Evolutionary conservation across 306 rosid genomes (phyloP).

Genomic region (Sesbania bispinosa): DNA sequence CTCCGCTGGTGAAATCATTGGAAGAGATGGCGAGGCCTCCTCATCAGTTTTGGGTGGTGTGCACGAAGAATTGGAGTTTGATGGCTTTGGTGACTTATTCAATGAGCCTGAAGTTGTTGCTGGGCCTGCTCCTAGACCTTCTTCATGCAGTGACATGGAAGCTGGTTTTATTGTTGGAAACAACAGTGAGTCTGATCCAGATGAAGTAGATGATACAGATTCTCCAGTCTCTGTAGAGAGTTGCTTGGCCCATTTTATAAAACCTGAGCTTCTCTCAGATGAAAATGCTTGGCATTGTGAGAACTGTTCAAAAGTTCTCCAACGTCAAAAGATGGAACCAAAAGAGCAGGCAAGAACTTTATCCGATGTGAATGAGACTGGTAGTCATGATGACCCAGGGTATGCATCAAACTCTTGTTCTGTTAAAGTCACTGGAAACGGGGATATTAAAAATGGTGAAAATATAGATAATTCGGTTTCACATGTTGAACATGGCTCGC

Average conservation of each 20-base stretch:
- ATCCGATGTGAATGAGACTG: slow-evolving; percentile 41
- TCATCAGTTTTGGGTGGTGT: slow-evolving; percentile 49
- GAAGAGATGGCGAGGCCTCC: slow-evolving; percentile 56
- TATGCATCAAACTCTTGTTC: slow-evolving; percentile 32
- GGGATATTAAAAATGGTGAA: slow-evolving; percentile 25
- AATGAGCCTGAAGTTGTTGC: slow-evolving; percentile 70
- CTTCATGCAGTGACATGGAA: slow-evolving; percentile 39
- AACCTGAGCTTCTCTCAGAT: slow-evolving; percentile 83
- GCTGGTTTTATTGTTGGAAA: slow-evolving; percentile 48
- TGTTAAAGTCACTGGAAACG: slow-evolving; percentile 37
- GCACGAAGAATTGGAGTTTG: slow-evolving; percentile 64
- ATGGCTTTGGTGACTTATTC: slow-evolving; percentile 80
- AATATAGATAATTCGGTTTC: slow-evolving; percentile 34
- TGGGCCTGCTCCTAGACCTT: slow-evolving; percentile 74
- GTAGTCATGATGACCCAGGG: slow-evolving; percentile 31
- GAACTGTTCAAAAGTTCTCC: slow-evolving; percentile 68
- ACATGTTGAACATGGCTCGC: slow-evolving; percentile 22
- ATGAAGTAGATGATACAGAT: slow-evolving; percentile 88
- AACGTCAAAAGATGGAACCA: slow-evolving; percentile 38
- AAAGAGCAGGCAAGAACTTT: slow-evolving; percentile 34
- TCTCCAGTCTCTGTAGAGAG: slow-evolving; percentile 89
- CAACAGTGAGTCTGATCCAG: slow-evolving; percentile 85
- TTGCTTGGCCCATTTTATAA: slow-evolving; percentile 82
- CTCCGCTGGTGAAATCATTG: slow-evolving; percentile 36
- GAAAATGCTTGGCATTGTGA: slow-evolving; percentile 98